Evolutionary conservation across 1,284 basidiomycete species (phyloP).

Genomic region (Xanthoconium separans): DNA sequence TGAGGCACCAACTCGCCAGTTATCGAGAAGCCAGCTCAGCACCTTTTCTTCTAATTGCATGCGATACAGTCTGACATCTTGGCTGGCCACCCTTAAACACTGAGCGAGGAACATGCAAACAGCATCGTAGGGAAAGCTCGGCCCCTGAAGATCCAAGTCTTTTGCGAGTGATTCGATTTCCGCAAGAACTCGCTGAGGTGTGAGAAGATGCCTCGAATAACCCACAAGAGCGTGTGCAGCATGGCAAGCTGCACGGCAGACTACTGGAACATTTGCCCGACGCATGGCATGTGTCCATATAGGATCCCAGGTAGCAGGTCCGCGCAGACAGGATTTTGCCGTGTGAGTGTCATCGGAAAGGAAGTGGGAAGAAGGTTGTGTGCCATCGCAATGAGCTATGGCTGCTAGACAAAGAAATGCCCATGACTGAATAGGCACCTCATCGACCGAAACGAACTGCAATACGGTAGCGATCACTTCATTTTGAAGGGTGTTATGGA

Average conservation of each 20-base stretch:
- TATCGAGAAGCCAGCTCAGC: slow-evolving; percentile 77
- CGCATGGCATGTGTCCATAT: slow-evolving; percentile 84
- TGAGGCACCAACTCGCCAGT: slow-evolving; percentile 59
- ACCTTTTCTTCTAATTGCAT: slow-evolving; percentile 84
- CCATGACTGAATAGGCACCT: slow-evolving; percentile 75
- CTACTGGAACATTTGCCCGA: slow-evolving; percentile 59
- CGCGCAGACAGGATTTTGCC: slow-evolving; percentile 10
- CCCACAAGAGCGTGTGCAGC: slow-evolving; percentile 59
- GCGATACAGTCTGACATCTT: slow-evolving; percentile 78
- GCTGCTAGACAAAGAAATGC: slow-evolving; percentile 75
- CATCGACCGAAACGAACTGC: slow-evolving; percentile 63
- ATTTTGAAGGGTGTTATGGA: slow-evolving; percentile 57
- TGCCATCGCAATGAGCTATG: slow-evolving; percentile 53
- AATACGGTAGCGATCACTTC: slow-evolving; percentile 57
- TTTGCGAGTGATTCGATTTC: slow-evolving; percentile 77
- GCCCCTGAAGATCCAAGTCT: slow-evolving; percentile 86
- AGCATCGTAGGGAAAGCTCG: slow-evolving; percentile 79
- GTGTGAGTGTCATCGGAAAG: slow-evolving; percentile 1
- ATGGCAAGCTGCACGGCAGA: slow-evolving; percentile 82
- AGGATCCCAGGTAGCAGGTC: slow-evolving; percentile 58
- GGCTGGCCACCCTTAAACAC: slow-evolving; percentile 65
- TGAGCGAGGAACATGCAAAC: slow-evolving; percentile 78
- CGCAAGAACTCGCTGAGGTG: slow-evolving; percentile 52
- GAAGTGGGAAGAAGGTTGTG: slow-evolving; percentile 6
- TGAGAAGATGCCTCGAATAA: slow-evolving; percentile 44